Evolutionary conservation across 2,329 filamentous ascomycete species (phyloP).

Genomic region (Stemphylium vesicarium): DNA sequence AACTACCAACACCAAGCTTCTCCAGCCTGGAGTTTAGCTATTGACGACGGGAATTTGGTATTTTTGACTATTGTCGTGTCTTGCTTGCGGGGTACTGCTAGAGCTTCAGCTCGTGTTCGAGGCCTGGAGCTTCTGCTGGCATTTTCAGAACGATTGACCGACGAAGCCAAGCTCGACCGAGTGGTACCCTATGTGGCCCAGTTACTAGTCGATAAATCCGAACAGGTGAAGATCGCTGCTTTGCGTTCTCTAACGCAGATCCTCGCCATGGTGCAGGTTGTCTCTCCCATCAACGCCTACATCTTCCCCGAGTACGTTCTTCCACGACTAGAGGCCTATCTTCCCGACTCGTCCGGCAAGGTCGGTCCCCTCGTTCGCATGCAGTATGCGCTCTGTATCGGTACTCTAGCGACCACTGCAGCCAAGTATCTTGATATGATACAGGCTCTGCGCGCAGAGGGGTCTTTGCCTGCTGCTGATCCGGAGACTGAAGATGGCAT

Average conservation of each 20-base stretch:
- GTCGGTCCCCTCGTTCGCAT: constrained; percentile 77
- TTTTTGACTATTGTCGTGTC: constrained; percentile 89
- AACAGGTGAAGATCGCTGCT: constrained; percentile 84
- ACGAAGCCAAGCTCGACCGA: constrained; percentile 94
- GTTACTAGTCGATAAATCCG: constrained; percentile 79
- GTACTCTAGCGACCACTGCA: constrained; percentile 85
- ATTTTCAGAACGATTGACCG: constrained; percentile 87
- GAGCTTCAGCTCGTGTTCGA: constrained; percentile 83
- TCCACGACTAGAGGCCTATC: constrained; percentile 63
- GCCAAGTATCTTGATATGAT: constrained; percentile 88
- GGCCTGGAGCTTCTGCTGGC: constrained; percentile 91
- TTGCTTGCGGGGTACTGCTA: constrained; percentile 85
- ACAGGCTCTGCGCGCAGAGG: constrained; percentile 83
- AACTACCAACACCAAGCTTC: constrained; percentile 77
- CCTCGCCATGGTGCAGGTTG: constrained; percentile 79
- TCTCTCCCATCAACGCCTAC: constrained; percentile 75
- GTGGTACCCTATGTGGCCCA: constrained; percentile 89
- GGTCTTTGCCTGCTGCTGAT: constrained; percentile 77
- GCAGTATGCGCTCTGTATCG: constrained; percentile 91
- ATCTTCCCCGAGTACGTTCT: constrained; percentile 72
- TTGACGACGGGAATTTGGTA: constrained; percentile 89
- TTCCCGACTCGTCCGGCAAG: constrained; percentile 53
- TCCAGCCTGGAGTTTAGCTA: constrained; percentile 64
- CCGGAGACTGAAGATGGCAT: constrained; percentile 79
- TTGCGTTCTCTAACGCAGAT: constrained; percentile 88